phyloP scores from a whole-genome alignment of 139 green algal species.

The Haematococcus sp. region DNA sequence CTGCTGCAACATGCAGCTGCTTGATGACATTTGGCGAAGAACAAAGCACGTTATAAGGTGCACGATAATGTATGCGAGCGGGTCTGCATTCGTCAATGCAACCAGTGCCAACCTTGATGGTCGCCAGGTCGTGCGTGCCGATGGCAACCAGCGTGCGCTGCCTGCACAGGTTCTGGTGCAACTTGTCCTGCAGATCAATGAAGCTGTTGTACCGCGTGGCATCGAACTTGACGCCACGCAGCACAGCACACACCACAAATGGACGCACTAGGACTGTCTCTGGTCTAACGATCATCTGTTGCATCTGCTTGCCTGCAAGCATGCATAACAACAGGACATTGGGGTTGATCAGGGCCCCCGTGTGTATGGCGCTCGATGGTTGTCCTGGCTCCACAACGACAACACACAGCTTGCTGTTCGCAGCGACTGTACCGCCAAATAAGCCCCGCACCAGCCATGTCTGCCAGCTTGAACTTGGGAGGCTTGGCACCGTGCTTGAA shows the following conservation, averaged over 20 bases:
- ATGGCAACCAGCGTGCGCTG: slow-evolving; percentile 95
- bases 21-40: not conserved
- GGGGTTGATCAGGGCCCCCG: not conserved
- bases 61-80: too few species aligned
- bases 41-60: not conserved
- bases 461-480: slow-evolving; percentile 74
- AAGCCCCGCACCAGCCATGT: slow-evolving; percentile 69
- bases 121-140: slow-evolving; percentile 96
- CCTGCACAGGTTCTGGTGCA: slow-evolving; percentile 98
- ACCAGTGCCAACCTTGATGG: slow-evolving; percentile 55
- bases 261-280: slow-evolving; percentile 93
- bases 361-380: too few species aligned
- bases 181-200: slow-evolving; percentile 98
- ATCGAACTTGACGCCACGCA: slow-evolving; percentile 89
- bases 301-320: slow-evolving; percentile 52
- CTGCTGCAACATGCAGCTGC: not conserved
- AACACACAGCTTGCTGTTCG: too few species aligned
- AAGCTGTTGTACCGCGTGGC: slow-evolving; percentile 86
- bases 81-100: too few species aligned
- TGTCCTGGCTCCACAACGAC: too few species aligned
- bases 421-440: not conserved
- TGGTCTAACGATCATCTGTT: slow-evolving; percentile 73
- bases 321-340: too few species aligned
- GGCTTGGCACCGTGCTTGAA: slow-evolving; percentile 71
- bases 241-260: slow-evolving; percentile 93